These are phyloP conservation scores for Coemansia aciculifera DNA, from an alignment of 192 early-diverging fungal species.

Conservation along the genomic window DNA sequence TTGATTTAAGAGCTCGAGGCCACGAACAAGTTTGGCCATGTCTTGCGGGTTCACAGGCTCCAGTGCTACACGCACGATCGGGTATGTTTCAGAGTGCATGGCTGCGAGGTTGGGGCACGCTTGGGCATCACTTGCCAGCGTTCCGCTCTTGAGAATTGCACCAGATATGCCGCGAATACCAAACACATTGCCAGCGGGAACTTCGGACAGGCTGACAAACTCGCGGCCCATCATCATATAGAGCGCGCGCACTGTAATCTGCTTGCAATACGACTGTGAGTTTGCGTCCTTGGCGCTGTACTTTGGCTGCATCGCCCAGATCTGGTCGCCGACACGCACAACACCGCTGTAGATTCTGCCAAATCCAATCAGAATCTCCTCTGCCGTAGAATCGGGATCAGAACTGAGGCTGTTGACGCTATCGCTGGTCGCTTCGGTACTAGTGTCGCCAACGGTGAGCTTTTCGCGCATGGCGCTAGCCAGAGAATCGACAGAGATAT, in stretches of 20 bases:
- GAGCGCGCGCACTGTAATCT: slow-evolving; percentile 74
- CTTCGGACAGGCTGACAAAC: slow-evolving; percentile 75
- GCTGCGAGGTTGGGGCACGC: slow-evolving; percentile 76
- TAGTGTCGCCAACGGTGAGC: slow-evolving; percentile 13
- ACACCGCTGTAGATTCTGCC: slow-evolving; percentile 92
- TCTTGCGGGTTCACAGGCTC: slow-evolving; percentile 90
- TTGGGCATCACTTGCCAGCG: slow-evolving; percentile 69
- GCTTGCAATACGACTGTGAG: slow-evolving; percentile 57
- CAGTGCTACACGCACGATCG: slow-evolving; percentile 95
- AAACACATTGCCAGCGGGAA: slow-evolving; percentile 95
- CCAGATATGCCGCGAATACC: slow-evolving; percentile 88
- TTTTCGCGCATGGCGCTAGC: slow-evolving; percentile 34
- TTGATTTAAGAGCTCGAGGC: slow-evolving; percentile 88
- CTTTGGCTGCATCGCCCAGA: slow-evolving; percentile 93
- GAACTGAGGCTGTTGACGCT: background rate
- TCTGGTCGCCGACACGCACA: slow-evolving; percentile 77
- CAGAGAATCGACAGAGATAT: slow-evolving; percentile 21
- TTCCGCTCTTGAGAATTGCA: slow-evolving; percentile 93
- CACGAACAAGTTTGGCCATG: slow-evolving; percentile 82
- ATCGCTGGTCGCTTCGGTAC: background rate
- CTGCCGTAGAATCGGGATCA: slow-evolving; percentile 46
- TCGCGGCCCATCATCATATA: slow-evolving; percentile 99
- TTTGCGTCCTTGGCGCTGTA: slow-evolving; percentile 70
- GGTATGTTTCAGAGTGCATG: slow-evolving; percentile 60
- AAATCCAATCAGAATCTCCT: slow-evolving; percentile 85